Percentiles rank a stretch among this genome's conserved stretches.
Conservation (phyloP, 495 filamentous ascomycete species). For the Podospora appendiculata region DNA sequence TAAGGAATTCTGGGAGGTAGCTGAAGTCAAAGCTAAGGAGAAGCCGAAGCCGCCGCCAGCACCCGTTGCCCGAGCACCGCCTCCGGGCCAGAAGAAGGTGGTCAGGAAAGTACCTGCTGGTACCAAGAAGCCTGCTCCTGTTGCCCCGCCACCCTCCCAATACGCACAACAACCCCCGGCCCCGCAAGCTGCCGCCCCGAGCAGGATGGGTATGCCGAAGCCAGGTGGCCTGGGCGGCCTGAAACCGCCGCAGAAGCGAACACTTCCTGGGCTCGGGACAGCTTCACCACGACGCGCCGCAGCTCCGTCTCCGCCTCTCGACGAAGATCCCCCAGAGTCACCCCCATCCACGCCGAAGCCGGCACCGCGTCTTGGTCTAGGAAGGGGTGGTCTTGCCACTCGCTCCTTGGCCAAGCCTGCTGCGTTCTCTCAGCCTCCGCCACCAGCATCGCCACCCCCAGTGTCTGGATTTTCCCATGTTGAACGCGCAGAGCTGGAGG, state of each 20-base stretch:
- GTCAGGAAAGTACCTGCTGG: conserved; percentile 36
- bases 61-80: conserved; percentile 51
- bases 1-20: conserved; percentile 87
- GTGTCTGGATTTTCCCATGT: conserved; percentile 56
- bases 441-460: conserved; percentile 40
- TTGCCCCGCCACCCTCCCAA: conserved; percentile 32
- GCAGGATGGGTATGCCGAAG: conserved; percentile 59
- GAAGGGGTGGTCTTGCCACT: conserved; percentile 72
- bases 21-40: conserved; percentile 94
- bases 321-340: conserved; percentile 42
- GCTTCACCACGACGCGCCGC: conserved; percentile 58
- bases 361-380: conserved; percentile 58
- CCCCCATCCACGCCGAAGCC: conserved; percentile 33
- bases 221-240: conserved; percentile 56
- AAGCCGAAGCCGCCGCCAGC: conserved; percentile 78
- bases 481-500: conserved; percentile 84
- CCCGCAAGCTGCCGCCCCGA: conserved; percentile 54
- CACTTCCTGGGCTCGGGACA: conserved; percentile 47
- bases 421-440: conserved; percentile 23
- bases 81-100: conserved; percentile 41
- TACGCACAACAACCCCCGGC: conserved; percentile 36
- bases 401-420: conserved; percentile 79
- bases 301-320: conserved; percentile 36
- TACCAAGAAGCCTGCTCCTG: conserved; percentile 40
- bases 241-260: conserved; percentile 59